Base-by-base conservation (phyloP, 2,329 filamentous ascomycete genomes). In the Hypoxylon rubiginosum region DNA sequence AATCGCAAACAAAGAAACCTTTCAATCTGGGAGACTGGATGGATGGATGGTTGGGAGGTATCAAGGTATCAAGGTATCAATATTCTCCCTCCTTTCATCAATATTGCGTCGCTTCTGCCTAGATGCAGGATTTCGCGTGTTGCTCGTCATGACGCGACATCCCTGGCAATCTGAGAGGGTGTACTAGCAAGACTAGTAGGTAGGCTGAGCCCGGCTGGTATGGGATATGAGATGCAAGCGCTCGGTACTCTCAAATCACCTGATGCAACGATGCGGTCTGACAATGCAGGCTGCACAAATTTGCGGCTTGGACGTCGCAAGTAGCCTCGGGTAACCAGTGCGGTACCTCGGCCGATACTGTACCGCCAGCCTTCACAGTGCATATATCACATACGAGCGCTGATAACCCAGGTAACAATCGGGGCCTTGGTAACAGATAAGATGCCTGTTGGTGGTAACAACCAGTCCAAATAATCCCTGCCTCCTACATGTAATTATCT, bases 251-350 rank as follows among this genome's bases (percentile, higher is more conserved):
- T 68, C 63, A 68, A 70, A 74, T 69, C 64, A 69, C 64, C 64
- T 67, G 67, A 69, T 74, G 73, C 71, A 74, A 71, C 67, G 45
- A 62, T 69, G 65, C 71, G 63, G 68, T 73, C 73, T 73, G 72
- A 74, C 73, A 66, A 73, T 72, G 63, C 62, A 66, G 63, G 57
- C 69, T 72, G 69, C 72, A 74, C 58, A 73, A 68, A 66, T 62
- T 45, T 70, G 69, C 67, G 71, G 72, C 68, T 70, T 67, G 58
- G 56, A 64, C 52, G 45, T 62, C 9, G 50, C 52, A 73, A 71
- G 73, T 75, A 73, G 52, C 66, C 55, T 65, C 39, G 69, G 45
- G 73, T 75, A 74, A 19, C 65, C 72, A 72, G 73, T 75, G 52
- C 53, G 7, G 9, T 28, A 3, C 45, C 45, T 28, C 7, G 21